Base-by-base conservation (phyloP, 2,329 filamentous ascomycete species). In the Verticillium nonalfalfae region DNA sequence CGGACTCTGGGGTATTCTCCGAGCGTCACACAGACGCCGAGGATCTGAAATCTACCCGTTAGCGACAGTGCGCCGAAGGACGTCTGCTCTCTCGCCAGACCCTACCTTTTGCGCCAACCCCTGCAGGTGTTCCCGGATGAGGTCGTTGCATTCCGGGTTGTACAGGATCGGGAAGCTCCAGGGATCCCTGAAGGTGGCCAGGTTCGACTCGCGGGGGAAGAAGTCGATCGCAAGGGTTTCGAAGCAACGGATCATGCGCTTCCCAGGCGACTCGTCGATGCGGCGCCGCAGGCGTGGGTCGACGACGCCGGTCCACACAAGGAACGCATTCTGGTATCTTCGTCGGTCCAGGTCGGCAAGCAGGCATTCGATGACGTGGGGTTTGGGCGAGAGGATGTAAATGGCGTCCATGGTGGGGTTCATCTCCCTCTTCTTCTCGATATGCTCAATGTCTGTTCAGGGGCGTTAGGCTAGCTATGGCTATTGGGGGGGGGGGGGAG, bases 121-220 rank as follows among this genome's bases (percentile, higher is more conserved):
- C 71, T 93, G 88, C 83, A 99, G 87, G 72, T 99, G 94, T 60
- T 85, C 83, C 57, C 88, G 85, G 50, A 99, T 89, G 54, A 97
- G 78, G 66, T 86, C 83, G 74, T 96, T 96, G 77, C 95, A 98
- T 60, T 84, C 86, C 1, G 94, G 94, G 72, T 99, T 94, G 76
- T 90, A 99, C 62, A 99, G 81, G 59, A 93, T 84, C 1, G 93
- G 93, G 70, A 99, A 99, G 76, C 94, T 98, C 88, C 90, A 97
- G 1, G 95, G 94, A 72, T 99, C 94, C 71, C 90, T 83, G 70
- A 99, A 97, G 0, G 92, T 96, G 68, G 97, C 81, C 50, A 99
- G 79, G 69, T 96, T 91, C 7, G 93, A 95, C 77, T 99, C 95
- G 70, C 92, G 86, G 6, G 95, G 93, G 71, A 87, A 94, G 74